Percentiles rank a stretch among this genome's conserved stretches.
These are phyloP conservation scores for Rhodotorula kratochvilovae DNA, from an alignment of 768 basidiomycete species.

Conservation along the genomic window DNA sequence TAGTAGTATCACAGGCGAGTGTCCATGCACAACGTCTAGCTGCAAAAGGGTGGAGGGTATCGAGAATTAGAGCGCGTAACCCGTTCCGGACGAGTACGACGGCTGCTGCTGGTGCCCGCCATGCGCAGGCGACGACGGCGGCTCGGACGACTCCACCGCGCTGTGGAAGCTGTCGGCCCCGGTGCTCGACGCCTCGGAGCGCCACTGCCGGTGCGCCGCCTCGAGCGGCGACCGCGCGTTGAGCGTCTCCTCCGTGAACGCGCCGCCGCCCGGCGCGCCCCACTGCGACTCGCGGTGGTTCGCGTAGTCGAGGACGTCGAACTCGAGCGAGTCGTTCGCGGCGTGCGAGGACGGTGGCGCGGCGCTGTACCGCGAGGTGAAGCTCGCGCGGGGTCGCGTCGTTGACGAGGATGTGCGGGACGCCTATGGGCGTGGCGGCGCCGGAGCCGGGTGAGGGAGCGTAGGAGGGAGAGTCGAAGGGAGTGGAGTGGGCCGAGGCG, in stretches of 20 bases:
- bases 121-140: background rate
- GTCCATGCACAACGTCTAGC: background rate
- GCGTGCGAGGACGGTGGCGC: background rate
- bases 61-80: background rate
- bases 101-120: background rate
- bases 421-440: background rate
- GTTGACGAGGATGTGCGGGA: constrained; percentile 19
- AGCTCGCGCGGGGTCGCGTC: constrained; percentile 11
- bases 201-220: constrained; percentile 9
- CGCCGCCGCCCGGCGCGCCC: background rate
- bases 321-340: constrained; percentile 4
- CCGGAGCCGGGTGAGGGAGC: background rate
- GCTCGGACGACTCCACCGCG: background rate
- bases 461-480: background rate
- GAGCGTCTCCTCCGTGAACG: constrained; percentile 7
- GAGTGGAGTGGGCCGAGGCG: background rate
- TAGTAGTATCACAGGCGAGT: background rate
- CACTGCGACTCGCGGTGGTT: constrained; percentile 9
- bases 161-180: background rate
- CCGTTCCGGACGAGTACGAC: background rate
- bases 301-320: constrained; percentile 7
- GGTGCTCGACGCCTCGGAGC: background rate
- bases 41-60: background rate
- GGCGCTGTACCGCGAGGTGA: constrained; percentile 2
- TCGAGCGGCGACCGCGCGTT: constrained; percentile 14